Percentiles rank a stretch among this genome's conserved stretches.
Conservation (phyloP, 805 yeast genomes). For the Candida nonsorbophila region DNA sequence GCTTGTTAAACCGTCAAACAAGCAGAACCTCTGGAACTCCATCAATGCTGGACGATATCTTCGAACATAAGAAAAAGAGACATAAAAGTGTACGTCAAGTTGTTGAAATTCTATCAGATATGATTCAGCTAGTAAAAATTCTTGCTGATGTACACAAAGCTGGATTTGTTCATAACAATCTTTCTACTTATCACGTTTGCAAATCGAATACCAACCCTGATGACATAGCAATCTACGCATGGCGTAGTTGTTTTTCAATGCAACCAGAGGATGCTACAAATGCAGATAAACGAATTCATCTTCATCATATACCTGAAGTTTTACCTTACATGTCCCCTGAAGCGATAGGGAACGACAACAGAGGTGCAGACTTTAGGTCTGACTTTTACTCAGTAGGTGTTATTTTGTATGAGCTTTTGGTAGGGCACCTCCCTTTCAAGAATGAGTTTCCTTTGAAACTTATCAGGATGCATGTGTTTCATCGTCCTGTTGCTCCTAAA, state of each 20-base stretch:
- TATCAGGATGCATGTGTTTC: slow-evolving; percentile 33
- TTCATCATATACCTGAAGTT: slow-evolving; percentile 29
- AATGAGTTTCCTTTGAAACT: slow-evolving; percentile 34
- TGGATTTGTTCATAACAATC: slow-evolving; percentile 45
- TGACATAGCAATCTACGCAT: slow-evolving; percentile 37
- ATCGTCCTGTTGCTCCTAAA: slow-evolving; percentile 38
- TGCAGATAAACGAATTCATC: slow-evolving; percentile 38
- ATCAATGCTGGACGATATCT: too few species aligned
- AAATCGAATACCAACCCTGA: slow-evolving; percentile 18
- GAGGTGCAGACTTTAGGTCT: slow-evolving; percentile 40
- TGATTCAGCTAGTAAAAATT: too few species aligned
- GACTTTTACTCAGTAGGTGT: slow-evolving; percentile 48
- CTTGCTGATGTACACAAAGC: slow-evolving; percentile 27
- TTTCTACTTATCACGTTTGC: slow-evolving; percentile 34
- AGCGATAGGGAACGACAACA: slow-evolving; percentile 32
- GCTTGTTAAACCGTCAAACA: too few species aligned
- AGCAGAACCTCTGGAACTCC: too few species aligned
- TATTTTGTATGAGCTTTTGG: slow-evolving; percentile 43
- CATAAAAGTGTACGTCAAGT: too few species aligned
- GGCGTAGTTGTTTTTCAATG: slow-evolving; percentile 44
- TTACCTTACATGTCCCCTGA: slow-evolving; percentile 50
- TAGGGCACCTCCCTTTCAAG: slow-evolving; percentile 41
- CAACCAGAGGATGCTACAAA: slow-evolving; percentile 36
- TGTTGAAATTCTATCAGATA: too few species aligned
- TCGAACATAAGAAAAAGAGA: too few species aligned